These are phyloP conservation scores for Colletotrichum scovillei DNA, from an alignment of 2,329 filamentous ascomycete genomes.

Conservation along the genomic window DNA sequence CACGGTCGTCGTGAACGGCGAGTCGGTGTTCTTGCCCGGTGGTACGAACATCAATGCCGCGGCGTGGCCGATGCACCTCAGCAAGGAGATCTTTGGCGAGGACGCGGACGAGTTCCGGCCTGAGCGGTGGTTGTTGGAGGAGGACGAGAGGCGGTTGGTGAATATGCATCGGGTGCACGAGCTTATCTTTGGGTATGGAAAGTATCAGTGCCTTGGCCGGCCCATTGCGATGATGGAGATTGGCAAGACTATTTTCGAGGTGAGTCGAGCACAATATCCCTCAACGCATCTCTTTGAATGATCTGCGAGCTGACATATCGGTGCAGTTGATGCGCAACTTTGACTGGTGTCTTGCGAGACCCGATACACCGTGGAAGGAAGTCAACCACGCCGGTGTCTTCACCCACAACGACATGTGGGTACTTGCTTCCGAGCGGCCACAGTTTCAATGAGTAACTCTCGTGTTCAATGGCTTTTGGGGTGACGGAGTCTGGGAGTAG, in stretches of 20 bases:
- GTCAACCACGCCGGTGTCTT: conserved; percentile 29
- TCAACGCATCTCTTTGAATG: not conserved
- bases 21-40: conserved; percentile 42
- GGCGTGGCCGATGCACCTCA: conserved; percentile 57
- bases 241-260: conserved; percentile 60
- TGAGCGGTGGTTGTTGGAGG: conserved; percentile 66
- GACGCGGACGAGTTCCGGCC: conserved; percentile 67
- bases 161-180: conserved; percentile 53
- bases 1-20: conserved; percentile 41
- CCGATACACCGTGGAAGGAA: conserved; percentile 33
- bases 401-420: conserved; percentile 32
- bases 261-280: conserved; percentile 42
- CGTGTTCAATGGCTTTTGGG: not conserved
- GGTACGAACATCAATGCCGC: conserved; percentile 37
- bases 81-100: conserved; percentile 65
- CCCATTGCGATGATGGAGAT: conserved; percentile 60
- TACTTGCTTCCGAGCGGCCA: conserved; percentile 26
- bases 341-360: conserved; percentile 36
- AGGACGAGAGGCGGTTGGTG: conserved; percentile 43
- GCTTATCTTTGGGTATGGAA: conserved; percentile 57
- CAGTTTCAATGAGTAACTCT: not conserved
- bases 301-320: not conserved
- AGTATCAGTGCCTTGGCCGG: conserved; percentile 58
- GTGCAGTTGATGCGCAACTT: conserved; percentile 34
- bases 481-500: not conserved